A percentile compares a stretch with the other conserved stretches of the same genome.
These are phyloP conservation scores for Sclerospora graminicola DNA, from an alignment of 352 stramenopile species.

Conservation along the genomic window DNA sequence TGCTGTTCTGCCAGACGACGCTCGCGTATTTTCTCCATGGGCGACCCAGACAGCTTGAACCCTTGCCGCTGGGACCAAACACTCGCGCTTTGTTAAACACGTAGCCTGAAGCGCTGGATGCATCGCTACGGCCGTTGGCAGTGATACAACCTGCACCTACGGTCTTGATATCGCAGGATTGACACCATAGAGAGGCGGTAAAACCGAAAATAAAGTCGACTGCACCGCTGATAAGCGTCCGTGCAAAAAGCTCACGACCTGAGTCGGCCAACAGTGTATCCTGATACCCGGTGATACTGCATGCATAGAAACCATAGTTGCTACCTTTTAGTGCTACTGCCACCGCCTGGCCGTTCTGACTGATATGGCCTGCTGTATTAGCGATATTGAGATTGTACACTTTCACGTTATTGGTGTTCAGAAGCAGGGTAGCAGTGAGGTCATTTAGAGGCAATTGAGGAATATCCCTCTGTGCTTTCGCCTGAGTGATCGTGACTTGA, in stretches of 20 bases:
- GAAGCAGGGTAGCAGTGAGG: constrained; percentile 17
- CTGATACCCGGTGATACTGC: constrained; percentile 14
- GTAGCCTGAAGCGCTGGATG: constrained; percentile 6
- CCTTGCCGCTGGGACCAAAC: constrained; percentile 5
- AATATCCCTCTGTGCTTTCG: constrained; percentile 19
- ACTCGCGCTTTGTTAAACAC: constrained; percentile 18
- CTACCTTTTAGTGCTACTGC: constrained; percentile 17
- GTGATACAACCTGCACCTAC: constrained; percentile 17
- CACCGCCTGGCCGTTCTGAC: constrained; percentile 11
- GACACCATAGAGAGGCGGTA: constrained; percentile 14
- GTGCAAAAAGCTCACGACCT: constrained; percentile 14
- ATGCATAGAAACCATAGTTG: constrained; percentile 21
- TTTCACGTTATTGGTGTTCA: constrained; percentile 19
- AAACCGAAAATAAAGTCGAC: constrained; percentile 17
- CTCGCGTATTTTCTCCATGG: neutral
- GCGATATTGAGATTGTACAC: constrained; percentile 23
- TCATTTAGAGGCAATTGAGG: constrained; percentile 12
- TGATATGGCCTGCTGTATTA: constrained; percentile 16
- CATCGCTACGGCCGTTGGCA: constrained; percentile 13
- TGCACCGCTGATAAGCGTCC: constrained; percentile 16
- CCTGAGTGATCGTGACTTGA: constrained; percentile 11
- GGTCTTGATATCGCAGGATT: constrained; percentile 18
- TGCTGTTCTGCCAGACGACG: neutral
- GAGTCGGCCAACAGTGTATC: constrained; percentile 15
- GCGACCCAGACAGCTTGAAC: neutral